phyloP scores from a whole-genome alignment of 2,329 filamentous ascomycete species.

The Xylariaceae sp. region DNA sequence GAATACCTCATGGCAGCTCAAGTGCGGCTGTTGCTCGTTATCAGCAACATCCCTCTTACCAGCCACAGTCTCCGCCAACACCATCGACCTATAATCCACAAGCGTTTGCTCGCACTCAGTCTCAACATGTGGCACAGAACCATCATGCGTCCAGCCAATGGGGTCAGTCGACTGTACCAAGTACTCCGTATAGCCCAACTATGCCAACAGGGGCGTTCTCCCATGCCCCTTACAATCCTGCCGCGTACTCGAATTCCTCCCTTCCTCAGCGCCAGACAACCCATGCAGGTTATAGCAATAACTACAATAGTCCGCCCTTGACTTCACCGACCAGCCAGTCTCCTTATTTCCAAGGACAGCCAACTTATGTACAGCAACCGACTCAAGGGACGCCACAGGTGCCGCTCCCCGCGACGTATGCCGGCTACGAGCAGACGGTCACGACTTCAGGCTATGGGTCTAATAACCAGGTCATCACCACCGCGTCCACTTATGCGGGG shows the following conservation, averaged over 20 bases:
- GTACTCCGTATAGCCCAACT: conserved; percentile 33
- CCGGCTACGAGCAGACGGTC: conserved; percentile 38
- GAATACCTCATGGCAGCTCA: conserved; percentile 38
- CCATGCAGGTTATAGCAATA: conserved; percentile 43
- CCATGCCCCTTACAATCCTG: conserved; percentile 53
- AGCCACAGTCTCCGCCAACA: conserved; percentile 41
- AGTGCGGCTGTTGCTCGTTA: conserved; percentile 45
- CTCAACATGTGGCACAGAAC: conserved; percentile 46
- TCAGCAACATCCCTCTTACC: conserved; percentile 48
- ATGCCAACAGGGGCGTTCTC: conserved; percentile 38
- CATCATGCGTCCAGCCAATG: conserved; percentile 35
- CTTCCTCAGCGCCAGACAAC: conserved; percentile 47
- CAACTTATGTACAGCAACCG: conserved; percentile 21
- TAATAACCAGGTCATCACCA: conserved; percentile 16
- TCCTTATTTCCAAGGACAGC: conserved; percentile 28
- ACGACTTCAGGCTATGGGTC: conserved; percentile 34
- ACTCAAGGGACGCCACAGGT: conserved; percentile 26
- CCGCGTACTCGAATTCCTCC: conserved; percentile 47
- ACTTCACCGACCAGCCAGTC: conserved; percentile 27
- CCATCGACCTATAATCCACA: conserved; percentile 65
- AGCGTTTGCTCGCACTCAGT: conserved; percentile 53
- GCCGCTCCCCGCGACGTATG: conserved; percentile 25
- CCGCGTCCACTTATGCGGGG: conserved; percentile 19
- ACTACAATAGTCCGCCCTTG: conserved; percentile 35
- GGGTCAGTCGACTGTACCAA: conserved; percentile 29